These are phyloP conservation scores for Terfezia boudieri DNA, from an alignment of 495 filamentous ascomycete genomes.

Conservation along the genomic window DNA sequence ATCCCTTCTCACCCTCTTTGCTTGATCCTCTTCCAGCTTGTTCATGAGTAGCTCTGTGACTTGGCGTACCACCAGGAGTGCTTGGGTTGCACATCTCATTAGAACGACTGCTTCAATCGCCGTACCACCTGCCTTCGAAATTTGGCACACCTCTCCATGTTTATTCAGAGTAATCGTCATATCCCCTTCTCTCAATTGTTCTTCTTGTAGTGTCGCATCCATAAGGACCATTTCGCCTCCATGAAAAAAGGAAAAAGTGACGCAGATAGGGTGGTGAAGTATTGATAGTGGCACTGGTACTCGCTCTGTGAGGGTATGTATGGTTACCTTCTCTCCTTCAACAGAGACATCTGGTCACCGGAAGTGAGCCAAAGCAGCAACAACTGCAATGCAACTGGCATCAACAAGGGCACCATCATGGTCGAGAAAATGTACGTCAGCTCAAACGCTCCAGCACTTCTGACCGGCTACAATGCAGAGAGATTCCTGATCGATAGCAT, in stretches of 20 bases:
- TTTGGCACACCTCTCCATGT: slow-evolving; percentile 75
- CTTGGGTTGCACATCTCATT: slow-evolving; percentile 43
- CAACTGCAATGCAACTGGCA: slow-evolving; percentile 60
- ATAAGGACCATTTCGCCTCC: slow-evolving; percentile 34
- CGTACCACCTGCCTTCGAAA: slow-evolving; percentile 67
- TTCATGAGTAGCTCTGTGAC: slow-evolving; percentile 47
- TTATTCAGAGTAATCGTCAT: slow-evolving; percentile 69
- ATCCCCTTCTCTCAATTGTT: slow-evolving; percentile 65
- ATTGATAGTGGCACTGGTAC: slow-evolving; percentile 75
- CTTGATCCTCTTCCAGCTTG: slow-evolving; percentile 52
- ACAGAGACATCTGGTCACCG: slow-evolving; percentile 68
- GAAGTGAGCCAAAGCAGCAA: slow-evolving; percentile 76
- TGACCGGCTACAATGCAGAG: slow-evolving; percentile 76
- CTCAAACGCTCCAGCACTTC: slow-evolving; percentile 75
- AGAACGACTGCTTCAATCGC: slow-evolving; percentile 53
- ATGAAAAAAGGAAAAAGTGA: slow-evolving; percentile 64
- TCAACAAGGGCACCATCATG: slow-evolving; percentile 83
- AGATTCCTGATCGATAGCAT: slow-evolving; percentile 81
- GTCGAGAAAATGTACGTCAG: slow-evolving; percentile 71
- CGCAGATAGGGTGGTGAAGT: slow-evolving; percentile 70
- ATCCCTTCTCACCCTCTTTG: slow-evolving; percentile 45
- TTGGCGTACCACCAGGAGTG: slow-evolving; percentile 56
- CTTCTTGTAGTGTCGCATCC: slow-evolving; percentile 67
- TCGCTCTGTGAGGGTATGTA: slow-evolving; percentile 63
- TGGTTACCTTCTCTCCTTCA: slow-evolving; percentile 54